Conservation (phyloP, 352 stramenopile species). For the Thalassiosira hispida region DNA sequence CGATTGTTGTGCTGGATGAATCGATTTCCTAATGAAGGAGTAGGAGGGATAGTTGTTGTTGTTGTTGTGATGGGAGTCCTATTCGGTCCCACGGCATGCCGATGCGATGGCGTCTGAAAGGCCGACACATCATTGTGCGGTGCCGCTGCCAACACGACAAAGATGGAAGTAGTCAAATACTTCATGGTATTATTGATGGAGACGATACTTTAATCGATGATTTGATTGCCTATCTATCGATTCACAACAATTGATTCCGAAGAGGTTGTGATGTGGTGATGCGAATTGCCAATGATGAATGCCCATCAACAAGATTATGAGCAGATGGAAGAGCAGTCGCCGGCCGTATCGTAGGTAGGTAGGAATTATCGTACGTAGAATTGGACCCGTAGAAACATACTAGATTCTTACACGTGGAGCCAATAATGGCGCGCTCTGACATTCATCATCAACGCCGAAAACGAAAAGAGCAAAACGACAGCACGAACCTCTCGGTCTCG, state of each 20-base stretch:
- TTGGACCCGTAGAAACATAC: no score
- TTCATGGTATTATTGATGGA: not conserved
- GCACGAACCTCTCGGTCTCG: no score
- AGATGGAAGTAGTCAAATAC: not conserved
- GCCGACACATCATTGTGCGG: not conserved
- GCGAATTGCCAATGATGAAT: no score
- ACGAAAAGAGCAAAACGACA: no score
- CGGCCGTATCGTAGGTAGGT: no score
- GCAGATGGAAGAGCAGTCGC: no score
- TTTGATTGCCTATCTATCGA: not conserved
- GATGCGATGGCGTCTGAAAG: conserved; percentile 10
- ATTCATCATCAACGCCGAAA: no score
- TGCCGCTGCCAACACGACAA: not conserved
- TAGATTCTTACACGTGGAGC: no score
- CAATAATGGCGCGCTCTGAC: no score
- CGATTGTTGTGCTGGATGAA: not conserved
- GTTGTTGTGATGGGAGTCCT: not conserved
- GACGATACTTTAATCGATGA: not conserved
- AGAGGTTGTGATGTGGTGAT: not conserved
- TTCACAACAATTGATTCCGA: not conserved
- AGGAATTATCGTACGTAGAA: no score
- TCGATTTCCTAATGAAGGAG: not conserved
- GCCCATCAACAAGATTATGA: no score
- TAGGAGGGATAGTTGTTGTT: not conserved
- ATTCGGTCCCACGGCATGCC: not conserved